These are phyloP conservation scores for Colletotrichum lini DNA, from an alignment of 2,329 filamentous ascomycete species.

Conservation along the genomic window DNA sequence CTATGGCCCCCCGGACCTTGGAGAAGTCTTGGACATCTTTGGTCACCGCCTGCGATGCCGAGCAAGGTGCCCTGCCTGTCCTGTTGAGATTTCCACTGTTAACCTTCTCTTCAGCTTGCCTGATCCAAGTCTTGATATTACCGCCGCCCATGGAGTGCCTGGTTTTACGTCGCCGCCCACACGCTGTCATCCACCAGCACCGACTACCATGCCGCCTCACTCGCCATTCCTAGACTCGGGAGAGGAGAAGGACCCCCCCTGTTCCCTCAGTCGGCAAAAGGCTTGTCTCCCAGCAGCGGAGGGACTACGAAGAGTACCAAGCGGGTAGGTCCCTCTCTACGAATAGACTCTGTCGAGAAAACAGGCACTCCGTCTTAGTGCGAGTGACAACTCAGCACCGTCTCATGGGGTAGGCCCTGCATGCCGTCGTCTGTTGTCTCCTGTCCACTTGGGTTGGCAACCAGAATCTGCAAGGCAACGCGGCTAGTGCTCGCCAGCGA, in stretches of 20 bases:
- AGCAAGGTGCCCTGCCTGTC: slow-evolving; percentile 20
- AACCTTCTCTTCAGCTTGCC: slow-evolving; percentile 22
- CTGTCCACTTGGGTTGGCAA: slow-evolving; percentile 15
- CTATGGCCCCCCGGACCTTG: slow-evolving; percentile 34
- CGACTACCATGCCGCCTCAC: slow-evolving; percentile 9
- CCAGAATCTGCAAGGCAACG: slow-evolving; percentile 38
- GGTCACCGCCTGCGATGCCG: slow-evolving; percentile 42
- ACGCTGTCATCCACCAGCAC: neutral
- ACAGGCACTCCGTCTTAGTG: slow-evolving; percentile 17
- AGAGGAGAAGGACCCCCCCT: neutral
- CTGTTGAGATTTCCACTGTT: slow-evolving; percentile 17
- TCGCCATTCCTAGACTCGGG: neutral
- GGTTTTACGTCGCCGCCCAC: slow-evolving; percentile 13
- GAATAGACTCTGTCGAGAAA: neutral
- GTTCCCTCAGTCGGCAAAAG: slow-evolving; percentile 12
- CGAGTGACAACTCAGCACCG: slow-evolving; percentile 20
- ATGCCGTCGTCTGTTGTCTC: slow-evolving; percentile 14
- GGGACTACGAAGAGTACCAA: neutral
- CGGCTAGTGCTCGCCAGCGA: slow-evolving; percentile 25
- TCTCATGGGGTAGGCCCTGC: slow-evolving; percentile 25
- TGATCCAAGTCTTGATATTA: slow-evolving; percentile 21
- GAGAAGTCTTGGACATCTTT: slow-evolving; percentile 26
- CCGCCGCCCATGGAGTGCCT: neutral
- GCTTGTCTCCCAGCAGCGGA: slow-evolving; percentile 36
- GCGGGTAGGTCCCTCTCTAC: neutral